Evolutionary conservation across 352 stramenopile genomes (phyloP), one percentile per base, ranked within the genome.

Genomic region (Plasmopara halstedii): DNA sequence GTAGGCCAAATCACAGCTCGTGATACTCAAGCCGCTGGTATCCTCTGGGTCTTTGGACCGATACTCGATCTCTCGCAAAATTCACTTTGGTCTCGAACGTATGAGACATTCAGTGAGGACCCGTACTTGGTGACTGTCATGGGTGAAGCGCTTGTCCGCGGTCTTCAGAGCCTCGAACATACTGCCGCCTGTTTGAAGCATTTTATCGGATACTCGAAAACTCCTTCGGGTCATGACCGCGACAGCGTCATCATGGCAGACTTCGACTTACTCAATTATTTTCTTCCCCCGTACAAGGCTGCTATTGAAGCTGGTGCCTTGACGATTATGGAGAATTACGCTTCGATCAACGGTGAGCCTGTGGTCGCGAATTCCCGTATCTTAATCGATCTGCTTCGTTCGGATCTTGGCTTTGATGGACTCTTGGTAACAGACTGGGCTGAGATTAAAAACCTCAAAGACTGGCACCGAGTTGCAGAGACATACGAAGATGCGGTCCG

Each of bases 91-190:
- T 58, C 73, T 26, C 67, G 88, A 7, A 84, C 88, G 0, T 95
- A 87, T 47, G 90, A 97, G 62, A 97, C 86, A 14, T 97, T 96
- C 67, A 83, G 88, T 10, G 84, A 97, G 66, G 87, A 96, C 48
- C 81, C 84, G 4, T 53, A 59, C 33, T 23, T 59, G 40, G 25
- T 27, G 7, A 45, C 51, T 4, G 44, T 59, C 6, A 53, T 59
- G 44, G 51, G 37, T 29, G 44, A 46, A 8, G 51, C 51, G 17
- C 35, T 91, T 33, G 60, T 95, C 19, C 51, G 69, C 7, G 88
- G 88, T 7, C 62, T 97, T 6, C 85, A 97, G 52, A 67, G 60
- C 42, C 62, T 63, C 50, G 68, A 69, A 27, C 49, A 66, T 7
- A 72, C 71, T 4, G 79, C 83, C 1, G 84, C 82, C 13, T 93